These are phyloP conservation scores for Coniella vitis DNA, from an alignment of 2,329 filamentous ascomycete species.

Conservation along the genomic window DNA sequence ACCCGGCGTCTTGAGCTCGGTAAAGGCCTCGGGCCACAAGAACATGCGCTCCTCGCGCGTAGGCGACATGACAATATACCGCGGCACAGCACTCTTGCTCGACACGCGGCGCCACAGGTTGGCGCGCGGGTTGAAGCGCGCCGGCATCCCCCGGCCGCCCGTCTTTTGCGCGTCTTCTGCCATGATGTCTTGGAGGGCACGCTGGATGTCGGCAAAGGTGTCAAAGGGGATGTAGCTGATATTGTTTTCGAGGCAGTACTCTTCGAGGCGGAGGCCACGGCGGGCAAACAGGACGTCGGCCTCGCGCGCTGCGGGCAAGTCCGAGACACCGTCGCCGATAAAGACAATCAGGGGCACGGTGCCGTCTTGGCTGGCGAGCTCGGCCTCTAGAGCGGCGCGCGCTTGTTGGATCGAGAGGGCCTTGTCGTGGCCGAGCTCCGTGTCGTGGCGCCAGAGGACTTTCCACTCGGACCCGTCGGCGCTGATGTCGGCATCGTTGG, in stretches of 20 bases:
- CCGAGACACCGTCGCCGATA: conserved; percentile 63
- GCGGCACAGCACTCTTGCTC: conserved; percentile 46
- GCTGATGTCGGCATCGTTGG: conserved; percentile 57
- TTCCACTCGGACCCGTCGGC: conserved; percentile 55
- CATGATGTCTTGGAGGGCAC: conserved; percentile 50
- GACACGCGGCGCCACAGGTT: conserved; percentile 61
- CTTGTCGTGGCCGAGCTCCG: conserved; percentile 60
- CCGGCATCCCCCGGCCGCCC: conserved; percentile 50
- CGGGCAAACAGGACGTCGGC: conserved; percentile 63
- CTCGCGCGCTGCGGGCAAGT: conserved; percentile 58
- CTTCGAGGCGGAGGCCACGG: conserved; percentile 56
- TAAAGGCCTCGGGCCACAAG: conserved; percentile 54
- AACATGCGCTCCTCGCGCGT: conserved; percentile 54
- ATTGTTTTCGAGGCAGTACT: conserved; percentile 57
- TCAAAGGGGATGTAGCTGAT: conserved; percentile 57
- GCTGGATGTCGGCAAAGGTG: conserved; percentile 59
- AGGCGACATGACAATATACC: conserved; percentile 30
- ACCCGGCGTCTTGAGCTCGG: conserved; percentile 32
- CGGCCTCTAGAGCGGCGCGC: conserved; percentile 46
- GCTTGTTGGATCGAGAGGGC: conserved; percentile 57
- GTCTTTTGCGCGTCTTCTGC: conserved; percentile 56
- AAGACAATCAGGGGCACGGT: conserved; percentile 61
- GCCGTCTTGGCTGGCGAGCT: conserved; percentile 49
- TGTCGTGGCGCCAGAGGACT: conserved; percentile 61
- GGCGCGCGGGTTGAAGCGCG: conserved; percentile 58